Evolutionary conservation across 768 basidiomycete genomes (phyloP).

Genomic region (Macrolepiota dolichaula): DNA sequence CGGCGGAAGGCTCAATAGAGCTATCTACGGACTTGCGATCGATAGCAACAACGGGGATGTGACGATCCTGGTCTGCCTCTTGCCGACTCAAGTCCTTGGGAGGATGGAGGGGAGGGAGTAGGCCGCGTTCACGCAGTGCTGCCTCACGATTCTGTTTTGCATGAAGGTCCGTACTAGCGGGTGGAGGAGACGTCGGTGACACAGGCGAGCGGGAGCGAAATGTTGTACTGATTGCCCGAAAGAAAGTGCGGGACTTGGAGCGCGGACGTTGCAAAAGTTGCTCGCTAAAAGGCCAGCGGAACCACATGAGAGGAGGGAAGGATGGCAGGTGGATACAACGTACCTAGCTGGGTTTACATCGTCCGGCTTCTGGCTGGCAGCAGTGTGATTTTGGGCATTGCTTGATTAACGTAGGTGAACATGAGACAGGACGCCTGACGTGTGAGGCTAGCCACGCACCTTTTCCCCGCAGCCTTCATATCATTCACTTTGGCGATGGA

Average conservation of each 20-base stretch:
- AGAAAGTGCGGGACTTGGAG: constrained; percentile 15
- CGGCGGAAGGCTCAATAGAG: constrained; percentile 34
- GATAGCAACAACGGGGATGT: constrained; percentile 30
- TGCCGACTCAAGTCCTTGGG: constrained; percentile 40
- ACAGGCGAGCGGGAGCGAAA: constrained; percentile 11
- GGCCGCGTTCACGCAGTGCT: constrained; percentile 57
- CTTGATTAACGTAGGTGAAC: neutral
- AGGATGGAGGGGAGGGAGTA: constrained; percentile 45
- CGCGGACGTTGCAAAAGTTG: constrained; percentile 1
- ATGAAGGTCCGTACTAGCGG: constrained; percentile 19
- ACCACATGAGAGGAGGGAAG: constrained; percentile 2
- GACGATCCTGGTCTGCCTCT: constrained; percentile 33
- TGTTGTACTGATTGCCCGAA: constrained; percentile 14
- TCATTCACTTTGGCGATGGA: neutral
- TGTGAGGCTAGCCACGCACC: constrained; percentile 3
- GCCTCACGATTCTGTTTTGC: constrained; percentile 45
- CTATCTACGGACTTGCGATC: constrained; percentile 13
- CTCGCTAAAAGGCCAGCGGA: neutral
- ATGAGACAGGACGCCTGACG: constrained; percentile 8
- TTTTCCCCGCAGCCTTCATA: neutral
- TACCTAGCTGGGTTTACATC: constrained; percentile 14
- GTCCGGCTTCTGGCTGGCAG: constrained; percentile 5
- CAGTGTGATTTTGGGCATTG: neutral
- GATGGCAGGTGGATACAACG: constrained; percentile 9
- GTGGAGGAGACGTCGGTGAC: constrained; percentile 14